These are phyloP conservation scores for Paragyromitra xinjiangensis DNA, from an alignment of 495 filamentous ascomycete genomes.

Conservation along the genomic window DNA sequence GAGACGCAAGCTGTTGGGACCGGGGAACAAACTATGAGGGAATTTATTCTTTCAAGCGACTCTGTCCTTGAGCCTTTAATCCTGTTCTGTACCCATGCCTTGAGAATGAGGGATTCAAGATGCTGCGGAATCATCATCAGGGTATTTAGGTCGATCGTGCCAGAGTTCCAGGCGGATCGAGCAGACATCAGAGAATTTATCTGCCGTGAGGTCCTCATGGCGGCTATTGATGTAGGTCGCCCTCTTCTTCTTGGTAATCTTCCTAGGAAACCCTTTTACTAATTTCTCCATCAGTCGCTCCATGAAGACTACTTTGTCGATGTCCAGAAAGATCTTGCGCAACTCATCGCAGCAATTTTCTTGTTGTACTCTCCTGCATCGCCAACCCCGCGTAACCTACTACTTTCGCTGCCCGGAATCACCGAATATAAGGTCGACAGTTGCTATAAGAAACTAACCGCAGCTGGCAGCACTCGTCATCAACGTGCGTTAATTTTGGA, in stretches of 20 bases:
- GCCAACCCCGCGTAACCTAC: constrained; percentile 66
- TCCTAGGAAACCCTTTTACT: constrained; percentile 53
- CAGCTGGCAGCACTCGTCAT: constrained; percentile 68
- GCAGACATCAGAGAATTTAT: constrained; percentile 89
- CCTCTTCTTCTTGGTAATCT: constrained; percentile 60
- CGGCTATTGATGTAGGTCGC: constrained; percentile 72
- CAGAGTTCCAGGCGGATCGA: constrained; percentile 71
- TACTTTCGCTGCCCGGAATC: constrained; percentile 66
- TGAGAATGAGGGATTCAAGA: constrained; percentile 88
- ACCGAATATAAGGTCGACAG: constrained; percentile 67
- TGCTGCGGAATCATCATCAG: constrained; percentile 85
- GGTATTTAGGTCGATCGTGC: constrained; percentile 82
- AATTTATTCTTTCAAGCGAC: constrained; percentile 81
- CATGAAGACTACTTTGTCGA: constrained; percentile 97
- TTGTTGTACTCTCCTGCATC: constrained; percentile 74
- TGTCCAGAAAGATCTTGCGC: constrained; percentile 89
- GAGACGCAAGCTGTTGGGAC: constrained; percentile 59
- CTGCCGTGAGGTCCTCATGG: constrained; percentile 60
- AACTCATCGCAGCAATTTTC: constrained; percentile 85
- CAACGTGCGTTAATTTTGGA: constrained; percentile 87
- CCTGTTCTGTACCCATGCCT: constrained; percentile 87
- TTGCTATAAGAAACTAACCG: constrained; percentile 66
- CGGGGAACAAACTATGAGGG: constrained; percentile 68
- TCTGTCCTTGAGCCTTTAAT: constrained; percentile 85
- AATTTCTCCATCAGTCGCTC: constrained; percentile 76